Percentiles rank a stretch among this genome's conserved stretches.
Evolutionary conservation across 495 filamentous ascomycete species (phyloP).

Genomic region (Aspergillus carlsbadensis): DNA sequence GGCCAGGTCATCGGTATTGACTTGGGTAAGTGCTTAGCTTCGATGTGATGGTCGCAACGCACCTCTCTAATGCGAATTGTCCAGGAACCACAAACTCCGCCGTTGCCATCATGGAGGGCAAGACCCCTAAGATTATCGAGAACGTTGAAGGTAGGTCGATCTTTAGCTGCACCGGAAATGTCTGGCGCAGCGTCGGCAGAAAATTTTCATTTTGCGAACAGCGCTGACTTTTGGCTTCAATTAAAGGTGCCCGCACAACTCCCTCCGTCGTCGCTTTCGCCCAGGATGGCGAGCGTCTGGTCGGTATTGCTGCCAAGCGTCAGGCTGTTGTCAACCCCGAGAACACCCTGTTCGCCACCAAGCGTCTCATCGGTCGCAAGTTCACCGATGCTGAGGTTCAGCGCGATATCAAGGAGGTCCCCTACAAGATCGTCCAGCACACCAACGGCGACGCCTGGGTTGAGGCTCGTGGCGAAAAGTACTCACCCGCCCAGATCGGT

Average conservation of each 20-base stretch:
- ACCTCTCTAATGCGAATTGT: slow-evolving; percentile 26
- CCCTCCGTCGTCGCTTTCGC: slow-evolving; percentile 97
- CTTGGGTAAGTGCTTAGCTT: slow-evolving; percentile 66
- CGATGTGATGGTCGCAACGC: slow-evolving; percentile 6
- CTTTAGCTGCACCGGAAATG: too few relatives aligned
- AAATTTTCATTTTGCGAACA: slow-evolving; percentile 21
- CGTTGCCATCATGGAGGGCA: slow-evolving; percentile 97
- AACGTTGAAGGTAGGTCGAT: slow-evolving; percentile 79
- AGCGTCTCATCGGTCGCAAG: slow-evolving; percentile 98
- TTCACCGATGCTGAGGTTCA: slow-evolving; percentile 95
- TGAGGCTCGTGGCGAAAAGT: slow-evolving; percentile 91
- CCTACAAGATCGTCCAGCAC: slow-evolving; percentile 99
- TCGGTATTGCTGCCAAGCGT: slow-evolving; percentile 98
- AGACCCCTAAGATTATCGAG: slow-evolving; percentile 92
- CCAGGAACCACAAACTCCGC: slow-evolving; percentile 96
- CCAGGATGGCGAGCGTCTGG: slow-evolving; percentile 93
- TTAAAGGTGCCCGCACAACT: slow-evolving; percentile 85
- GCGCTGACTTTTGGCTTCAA: background rate
- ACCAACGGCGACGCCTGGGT: slow-evolving; percentile 98
- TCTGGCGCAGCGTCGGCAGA: slow-evolving; percentile 16
- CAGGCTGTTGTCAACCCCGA: slow-evolving; percentile 99
- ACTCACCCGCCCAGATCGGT: slow-evolving; percentile 97
- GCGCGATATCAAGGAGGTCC: slow-evolving; percentile 96
- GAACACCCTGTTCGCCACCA: slow-evolving; percentile 98
- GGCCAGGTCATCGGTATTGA: slow-evolving; percentile 98